Evolutionary conservation across 176 grass and related monocot genomes (phyloP).

Genomic region (bread wheat (Triticum aestivum)): IWGSC_CS_RefSeq_v2.1 NC_057797.1:106791198-106791697

Average conservation of each 20-base stretch:
- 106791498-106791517: conserved; percentile 6
- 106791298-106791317: conserved; percentile 26
- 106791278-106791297: conserved; percentile 1
- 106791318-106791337: conserved; percentile 28
- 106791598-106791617: not conserved
- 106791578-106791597: not conserved
- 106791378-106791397: not conserved
- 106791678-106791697: too few relatives aligned
- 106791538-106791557: conserved; percentile 25
- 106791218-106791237: not conserved
- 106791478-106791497: conserved; percentile 29
- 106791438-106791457: conserved; percentile 22
- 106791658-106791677: not conserved
- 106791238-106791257: not conserved
- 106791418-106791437: conserved; percentile 37
- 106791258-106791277: not conserved
- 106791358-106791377: conserved; percentile 30
- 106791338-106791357: conserved; percentile 25
- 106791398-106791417: not conserved
- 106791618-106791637: conserved; percentile 10
- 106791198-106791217: too few relatives aligned
- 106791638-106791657: not conserved
- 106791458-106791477: conserved; percentile 7
- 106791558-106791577: not conserved
- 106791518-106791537: conserved; percentile 11